These are phyloP conservation scores for Saccharomycodes ludwigii DNA, from an alignment of 805 yeast genomes.

Conservation along the genomic window DNA sequence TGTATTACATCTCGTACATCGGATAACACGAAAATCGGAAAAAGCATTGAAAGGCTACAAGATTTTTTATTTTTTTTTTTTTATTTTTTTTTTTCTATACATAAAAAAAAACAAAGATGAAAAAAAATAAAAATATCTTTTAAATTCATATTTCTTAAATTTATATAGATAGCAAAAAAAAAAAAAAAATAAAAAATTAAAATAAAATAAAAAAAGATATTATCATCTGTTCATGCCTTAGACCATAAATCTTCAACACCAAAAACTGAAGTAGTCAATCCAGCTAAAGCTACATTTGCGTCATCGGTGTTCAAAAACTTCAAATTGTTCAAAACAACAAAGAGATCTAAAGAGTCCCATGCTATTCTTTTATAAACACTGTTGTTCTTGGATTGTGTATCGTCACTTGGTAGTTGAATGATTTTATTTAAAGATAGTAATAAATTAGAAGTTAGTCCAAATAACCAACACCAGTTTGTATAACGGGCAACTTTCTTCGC, in stretches of 20 bases:
- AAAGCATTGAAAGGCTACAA: too few relatives aligned
- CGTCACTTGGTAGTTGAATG: slow-evolving; percentile 21
- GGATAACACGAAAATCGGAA: too few relatives aligned
- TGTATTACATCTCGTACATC: too few relatives aligned
- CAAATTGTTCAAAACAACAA: slow-evolving; percentile 64
- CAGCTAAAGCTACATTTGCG: slow-evolving; percentile 74
- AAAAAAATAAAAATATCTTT: too few relatives aligned
- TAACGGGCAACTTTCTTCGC: slow-evolving; percentile 39
- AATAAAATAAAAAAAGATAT: neutral
- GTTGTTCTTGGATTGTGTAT: neutral
- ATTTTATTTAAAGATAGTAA: slow-evolving; percentile 45
- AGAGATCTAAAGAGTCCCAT: slow-evolving; percentile 66
- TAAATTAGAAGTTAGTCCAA: slow-evolving; percentile 54
- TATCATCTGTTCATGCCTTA: slow-evolving; percentile 1
- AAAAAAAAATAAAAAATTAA: too few relatives aligned
- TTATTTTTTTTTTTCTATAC: too few relatives aligned
- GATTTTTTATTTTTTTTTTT: too few relatives aligned
- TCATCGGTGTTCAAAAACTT: slow-evolving; percentile 52
- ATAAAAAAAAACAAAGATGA: too few relatives aligned
- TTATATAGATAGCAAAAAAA: too few relatives aligned
- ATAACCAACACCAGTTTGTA: slow-evolving; percentile 66
- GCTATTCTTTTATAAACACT: slow-evolving; percentile 48
- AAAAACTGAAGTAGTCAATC: slow-evolving; percentile 66
- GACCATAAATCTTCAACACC: slow-evolving; percentile 67
- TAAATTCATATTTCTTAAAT: too few relatives aligned